Conservation (phyloP, 1,284 basidiomycete genomes). For the Anthracocystis setariae region DNA sequence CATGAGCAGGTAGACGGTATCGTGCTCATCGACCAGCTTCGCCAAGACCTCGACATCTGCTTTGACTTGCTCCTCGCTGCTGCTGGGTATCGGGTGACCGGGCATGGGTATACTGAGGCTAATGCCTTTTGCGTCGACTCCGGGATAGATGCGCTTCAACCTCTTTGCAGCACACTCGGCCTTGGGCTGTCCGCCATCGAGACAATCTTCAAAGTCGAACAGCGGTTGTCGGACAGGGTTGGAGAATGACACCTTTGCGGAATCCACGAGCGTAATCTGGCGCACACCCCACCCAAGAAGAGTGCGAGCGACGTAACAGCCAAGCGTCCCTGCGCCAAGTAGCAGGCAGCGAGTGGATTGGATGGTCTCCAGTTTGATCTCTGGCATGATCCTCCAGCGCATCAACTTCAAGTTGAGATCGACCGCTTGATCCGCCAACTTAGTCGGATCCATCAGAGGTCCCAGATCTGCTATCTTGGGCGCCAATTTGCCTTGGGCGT, state of each 20-base stretch:
- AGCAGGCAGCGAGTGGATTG: constrained; percentile 82
- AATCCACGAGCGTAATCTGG: constrained; percentile 92
- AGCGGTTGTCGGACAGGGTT: constrained; percentile 96
- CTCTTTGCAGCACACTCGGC: constrained; percentile 89
- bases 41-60: constrained; percentile 80
- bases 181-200: constrained; percentile 92
- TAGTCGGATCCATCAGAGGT: constrained; percentile 89
- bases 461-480: constrained; percentile 90
- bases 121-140: constrained; percentile 82
- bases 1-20: constrained; percentile 94
- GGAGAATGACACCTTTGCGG: constrained; percentile 88
- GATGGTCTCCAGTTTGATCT: constrained; percentile 87
- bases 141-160: constrained; percentile 89
- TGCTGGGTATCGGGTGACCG: constrained; percentile 81
- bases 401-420: constrained; percentile 97
- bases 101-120: constrained; percentile 92
- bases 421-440: constrained; percentile 92
- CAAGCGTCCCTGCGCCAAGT: constrained; percentile 93
- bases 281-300: constrained; percentile 87
- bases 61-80: constrained; percentile 73
- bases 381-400: constrained; percentile 94
- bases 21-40: constrained; percentile 81
- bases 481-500: constrained; percentile 81
- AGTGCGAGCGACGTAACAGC: constrained; percentile 95
- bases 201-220: constrained; percentile 92